Evolutionary conservation across 1,284 basidiomycete genomes (phyloP).

Genomic region (Ceraceosorus guamensis): DNA sequence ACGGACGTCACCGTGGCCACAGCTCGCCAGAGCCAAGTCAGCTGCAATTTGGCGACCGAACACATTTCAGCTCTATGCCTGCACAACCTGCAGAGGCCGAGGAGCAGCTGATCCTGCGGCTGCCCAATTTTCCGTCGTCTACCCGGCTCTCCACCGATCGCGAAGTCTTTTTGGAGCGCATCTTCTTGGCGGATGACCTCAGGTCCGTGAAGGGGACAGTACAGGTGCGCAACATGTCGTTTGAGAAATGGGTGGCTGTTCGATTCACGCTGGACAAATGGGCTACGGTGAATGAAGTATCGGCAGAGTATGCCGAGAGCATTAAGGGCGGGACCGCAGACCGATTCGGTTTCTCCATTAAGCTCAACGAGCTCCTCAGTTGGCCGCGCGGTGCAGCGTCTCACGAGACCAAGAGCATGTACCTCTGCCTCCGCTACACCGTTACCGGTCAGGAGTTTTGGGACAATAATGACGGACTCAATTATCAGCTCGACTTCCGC

Average conservation of each 20-base stretch:
- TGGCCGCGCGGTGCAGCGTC: conserved; percentile 49
- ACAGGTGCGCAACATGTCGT: conserved; percentile 76
- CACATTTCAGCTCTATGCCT: neutral
- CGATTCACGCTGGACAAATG: conserved; percentile 90
- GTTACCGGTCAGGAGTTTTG: conserved; percentile 65
- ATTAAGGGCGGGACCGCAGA: conserved; percentile 60
- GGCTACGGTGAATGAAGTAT: conserved; percentile 91
- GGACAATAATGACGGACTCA: conserved; percentile 79
- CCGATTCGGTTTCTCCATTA: conserved; percentile 55
- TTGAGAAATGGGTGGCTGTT: conserved; percentile 76
- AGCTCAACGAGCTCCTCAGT: conserved; percentile 52
- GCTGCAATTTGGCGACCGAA: neutral
- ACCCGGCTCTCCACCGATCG: conserved; percentile 48
- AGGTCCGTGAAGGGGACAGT: conserved; percentile 63
- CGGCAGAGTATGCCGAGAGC: conserved; percentile 64
- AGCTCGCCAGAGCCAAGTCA: conserved; percentile 1
- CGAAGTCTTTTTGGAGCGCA: conserved; percentile 55
- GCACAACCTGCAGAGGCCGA: conserved; percentile 16
- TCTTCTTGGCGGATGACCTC: conserved; percentile 61
- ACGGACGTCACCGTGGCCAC: conserved; percentile 49
- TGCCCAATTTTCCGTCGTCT: conserved; percentile 55
- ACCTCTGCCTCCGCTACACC: conserved; percentile 71
- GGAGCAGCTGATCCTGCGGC: conserved; percentile 50
- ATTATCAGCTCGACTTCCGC: conserved; percentile 63
- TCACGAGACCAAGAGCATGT: conserved; percentile 77